Evolutionary conservation across 139 green algal genomes (phyloP).

Genomic region (Raphidocelis subcapitata): DNA sequence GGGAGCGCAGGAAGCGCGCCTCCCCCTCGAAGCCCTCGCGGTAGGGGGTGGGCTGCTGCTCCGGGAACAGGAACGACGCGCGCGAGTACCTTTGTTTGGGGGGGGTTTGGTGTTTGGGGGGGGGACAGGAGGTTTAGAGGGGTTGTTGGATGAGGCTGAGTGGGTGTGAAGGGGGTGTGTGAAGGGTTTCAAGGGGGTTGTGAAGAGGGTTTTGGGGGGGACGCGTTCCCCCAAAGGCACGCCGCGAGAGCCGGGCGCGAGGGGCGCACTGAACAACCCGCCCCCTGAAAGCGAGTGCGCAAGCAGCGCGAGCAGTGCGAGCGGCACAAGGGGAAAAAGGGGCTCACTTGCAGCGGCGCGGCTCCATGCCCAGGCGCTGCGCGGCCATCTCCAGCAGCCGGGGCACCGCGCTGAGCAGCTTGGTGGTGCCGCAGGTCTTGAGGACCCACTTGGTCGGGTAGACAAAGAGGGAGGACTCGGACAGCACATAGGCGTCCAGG

Average conservation of each 20-base stretch:
- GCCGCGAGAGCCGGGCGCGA: too few relatives aligned
- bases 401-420: slow-evolving; percentile 81
- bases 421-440: slow-evolving; percentile 98
- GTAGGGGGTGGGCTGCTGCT: slow-evolving; percentile 59
- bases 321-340: too few relatives aligned
- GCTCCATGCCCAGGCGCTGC: slow-evolving; percentile 49
- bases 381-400: slow-evolving; percentile 74
- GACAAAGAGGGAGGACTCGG: slow-evolving; percentile 96
- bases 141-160: too few relatives aligned
- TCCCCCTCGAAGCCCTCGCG: slow-evolving; percentile 65
- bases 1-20: slow-evolving; percentile 58
- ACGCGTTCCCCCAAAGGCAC: too few relatives aligned
- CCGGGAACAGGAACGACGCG: slow-evolving; percentile 94
- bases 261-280: too few relatives aligned
- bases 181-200: too few relatives aligned
- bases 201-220: too few relatives aligned
- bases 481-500: slow-evolving; percentile 98
- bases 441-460: slow-evolving; percentile 89
- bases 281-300: too few relatives aligned
- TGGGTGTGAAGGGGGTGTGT: too few relatives aligned
- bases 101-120: too few relatives aligned
- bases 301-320: too few relatives aligned
- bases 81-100: slow-evolving; percentile 88
- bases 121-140: too few relatives aligned
- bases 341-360: slow-evolving; percentile 68